Evolutionary conservation across 2,329 filamentous ascomycete species (phyloP).

Genomic region (Tolypocladium album): DNA sequence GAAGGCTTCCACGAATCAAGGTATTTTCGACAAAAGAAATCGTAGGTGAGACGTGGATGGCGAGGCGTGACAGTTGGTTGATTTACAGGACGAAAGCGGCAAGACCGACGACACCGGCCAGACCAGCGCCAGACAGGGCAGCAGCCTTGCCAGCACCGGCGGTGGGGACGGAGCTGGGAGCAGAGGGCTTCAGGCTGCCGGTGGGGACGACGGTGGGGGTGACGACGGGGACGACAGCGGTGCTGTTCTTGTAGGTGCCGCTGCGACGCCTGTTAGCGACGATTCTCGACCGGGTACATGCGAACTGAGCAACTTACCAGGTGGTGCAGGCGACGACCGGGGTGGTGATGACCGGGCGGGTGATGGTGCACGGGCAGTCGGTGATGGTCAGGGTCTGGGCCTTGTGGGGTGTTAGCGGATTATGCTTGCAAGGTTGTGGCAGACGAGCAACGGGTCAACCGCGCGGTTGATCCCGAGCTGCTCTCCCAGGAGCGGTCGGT

Average conservation of each 20-base stretch:
- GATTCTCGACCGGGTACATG: not conserved
- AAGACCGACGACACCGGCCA: conserved; percentile 49
- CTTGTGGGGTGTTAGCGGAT: too few relatives aligned
- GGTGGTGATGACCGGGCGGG: conserved; percentile 44
- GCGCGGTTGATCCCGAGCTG: too few relatives aligned
- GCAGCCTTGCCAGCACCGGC: conserved; percentile 46
- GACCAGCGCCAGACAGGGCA: conserved; percentile 45
- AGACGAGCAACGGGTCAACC: too few relatives aligned
- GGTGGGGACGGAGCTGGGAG: conserved; percentile 31
- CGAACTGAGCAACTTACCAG: conserved; percentile 30
- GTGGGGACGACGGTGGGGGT: conserved; percentile 10
- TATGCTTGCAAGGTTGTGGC: too few relatives aligned
- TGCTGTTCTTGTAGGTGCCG: conserved; percentile 18
- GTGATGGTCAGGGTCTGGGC: conserved; percentile 61
- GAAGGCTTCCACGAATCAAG: conserved; percentile 25
- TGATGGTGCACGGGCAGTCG: conserved; percentile 60
- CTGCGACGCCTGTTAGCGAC: conserved; percentile 8
- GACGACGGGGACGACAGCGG: conserved; percentile 11
- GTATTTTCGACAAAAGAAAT: conserved; percentile 29
- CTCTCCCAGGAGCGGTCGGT: too few relatives aligned
- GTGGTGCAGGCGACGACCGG: conserved; percentile 41
- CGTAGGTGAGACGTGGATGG: conserved; percentile 26
- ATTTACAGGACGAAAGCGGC: conserved; percentile 50
- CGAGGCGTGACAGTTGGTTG: conserved; percentile 21
- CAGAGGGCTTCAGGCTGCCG: conserved; percentile 10